These are phyloP conservation scores for Backusella parvicylindrica DNA, from an alignment of 192 early-diverging fungal genomes.

Conservation along the genomic window DNA sequence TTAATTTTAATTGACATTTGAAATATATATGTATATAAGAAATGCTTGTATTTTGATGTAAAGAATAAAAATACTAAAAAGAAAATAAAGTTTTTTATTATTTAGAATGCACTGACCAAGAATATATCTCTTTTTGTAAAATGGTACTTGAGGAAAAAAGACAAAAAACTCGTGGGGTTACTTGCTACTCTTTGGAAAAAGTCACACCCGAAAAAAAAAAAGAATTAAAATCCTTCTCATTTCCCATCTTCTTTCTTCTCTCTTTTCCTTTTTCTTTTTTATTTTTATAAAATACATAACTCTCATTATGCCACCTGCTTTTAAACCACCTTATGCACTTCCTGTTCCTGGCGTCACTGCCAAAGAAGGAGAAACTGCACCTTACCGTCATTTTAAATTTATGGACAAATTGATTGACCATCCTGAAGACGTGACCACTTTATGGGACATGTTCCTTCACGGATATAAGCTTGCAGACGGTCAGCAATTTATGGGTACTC, in stretches of 20 bases:
- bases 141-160: neutral
- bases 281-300: neutral
- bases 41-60: no score
- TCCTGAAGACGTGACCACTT: constrained; percentile 48
- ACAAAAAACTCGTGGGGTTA: neutral
- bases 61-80: no score
- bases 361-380: constrained; percentile 52
- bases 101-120: neutral
- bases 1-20: neutral
- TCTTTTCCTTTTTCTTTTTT: neutral
- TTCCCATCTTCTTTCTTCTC: neutral
- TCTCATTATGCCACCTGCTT: neutral
- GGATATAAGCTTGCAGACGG: constrained; percentile 46
- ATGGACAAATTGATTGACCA: constrained; percentile 49
- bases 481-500: constrained; percentile 56
- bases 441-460: constrained; percentile 75
- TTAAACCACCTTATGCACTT: constrained; percentile 18
- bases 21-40: neutral
- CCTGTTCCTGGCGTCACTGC: constrained; percentile 10
- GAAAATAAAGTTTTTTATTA: no score
- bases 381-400: constrained; percentile 47
- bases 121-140: no score
- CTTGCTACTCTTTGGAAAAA: no score
- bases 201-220: neutral
- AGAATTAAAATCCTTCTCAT: neutral